Percentiles rank a stretch among this genome's conserved stretches.
Evolutionary conservation across 352 stramenopile genomes (phyloP).

Genomic region (Aphanomyces stellatus): DNA sequence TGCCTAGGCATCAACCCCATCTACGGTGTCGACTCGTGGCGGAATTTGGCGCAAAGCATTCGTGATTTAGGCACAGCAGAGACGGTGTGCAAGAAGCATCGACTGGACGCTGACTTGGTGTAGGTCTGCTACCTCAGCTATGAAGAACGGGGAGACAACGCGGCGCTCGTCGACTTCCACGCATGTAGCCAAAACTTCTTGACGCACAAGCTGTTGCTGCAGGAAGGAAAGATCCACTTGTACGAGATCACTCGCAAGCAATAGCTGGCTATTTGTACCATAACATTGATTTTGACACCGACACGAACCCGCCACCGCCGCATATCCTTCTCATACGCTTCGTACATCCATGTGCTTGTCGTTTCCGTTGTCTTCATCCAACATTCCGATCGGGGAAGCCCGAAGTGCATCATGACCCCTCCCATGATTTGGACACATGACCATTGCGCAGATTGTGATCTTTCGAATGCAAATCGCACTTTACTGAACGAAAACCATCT

Average conservation of each 20-base stretch:
- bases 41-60: conserved; percentile 64
- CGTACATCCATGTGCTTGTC: no score
- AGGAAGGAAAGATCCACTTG: conserved; percentile 29
- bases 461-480: no score
- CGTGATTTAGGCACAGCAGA: conserved; percentile 35
- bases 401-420: no score
- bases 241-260: conserved; percentile 20
- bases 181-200: conserved; percentile 34
- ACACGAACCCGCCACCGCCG: no score
- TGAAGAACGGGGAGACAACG: conserved; percentile 61
- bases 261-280: not conserved
- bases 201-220: conserved; percentile 32
- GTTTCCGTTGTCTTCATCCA: no score
- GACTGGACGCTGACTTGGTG: not conserved
- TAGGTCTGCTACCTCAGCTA: conserved; percentile 58
- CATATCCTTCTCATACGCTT: no score
- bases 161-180: conserved; percentile 62
- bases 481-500: no score
- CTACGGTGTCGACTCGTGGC: conserved; percentile 71
- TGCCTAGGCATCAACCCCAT: conserved; percentile 74
- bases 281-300: no score
- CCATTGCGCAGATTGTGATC: no score
- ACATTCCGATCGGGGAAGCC: no score
- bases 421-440: no score
- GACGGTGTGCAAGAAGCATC: conserved; percentile 22